phyloP scores from a whole-genome alignment of 306 rosid genomes.

The Neltuma alba region DNA sequence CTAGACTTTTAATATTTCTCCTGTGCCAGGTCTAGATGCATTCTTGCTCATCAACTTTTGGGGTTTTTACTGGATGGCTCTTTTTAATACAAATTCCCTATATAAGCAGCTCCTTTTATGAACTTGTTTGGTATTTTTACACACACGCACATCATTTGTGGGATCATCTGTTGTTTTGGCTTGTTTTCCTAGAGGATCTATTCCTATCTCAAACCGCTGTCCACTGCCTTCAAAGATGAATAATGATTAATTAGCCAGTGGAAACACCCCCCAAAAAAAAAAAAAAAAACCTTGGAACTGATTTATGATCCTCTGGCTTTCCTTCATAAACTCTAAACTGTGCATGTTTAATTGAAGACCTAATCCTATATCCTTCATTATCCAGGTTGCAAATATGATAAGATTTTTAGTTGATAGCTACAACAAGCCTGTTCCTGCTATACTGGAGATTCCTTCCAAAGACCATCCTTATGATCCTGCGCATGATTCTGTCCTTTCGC shows the following conservation, averaged over 20 bases:
- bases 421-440: slow-evolving; percentile 88
- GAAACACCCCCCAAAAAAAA: no score
- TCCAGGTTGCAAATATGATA: slow-evolving; percentile 94
- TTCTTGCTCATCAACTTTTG: not conserved
- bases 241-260: not conserved
- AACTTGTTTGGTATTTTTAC: not conserved
- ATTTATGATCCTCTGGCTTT: not conserved
- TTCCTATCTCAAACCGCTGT: not conserved
- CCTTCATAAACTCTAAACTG: not conserved
- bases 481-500: slow-evolving; percentile 90
- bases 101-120: not conserved
- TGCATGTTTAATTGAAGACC: slow-evolving; percentile 8
- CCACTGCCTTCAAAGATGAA: no score
- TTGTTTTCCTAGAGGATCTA: not conserved
- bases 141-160: no score
- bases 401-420: slow-evolving; percentile 92
- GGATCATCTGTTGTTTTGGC: not conserved
- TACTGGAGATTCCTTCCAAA: slow-evolving; percentile 94
- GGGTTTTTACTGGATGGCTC: not conserved
- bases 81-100: not conserved
- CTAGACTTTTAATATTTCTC: not conserved
- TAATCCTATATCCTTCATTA: not conserved
- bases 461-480: slow-evolving; percentile 97
- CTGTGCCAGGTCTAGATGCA: not conserved
- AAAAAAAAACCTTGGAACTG: not conserved